A percentile compares a stretch with the other conserved stretches of the same genome.
These are phyloP conservation scores for Fusarium udum DNA, from an alignment of 2,329 filamentous ascomycete species.

Conservation along the genomic window DNA sequence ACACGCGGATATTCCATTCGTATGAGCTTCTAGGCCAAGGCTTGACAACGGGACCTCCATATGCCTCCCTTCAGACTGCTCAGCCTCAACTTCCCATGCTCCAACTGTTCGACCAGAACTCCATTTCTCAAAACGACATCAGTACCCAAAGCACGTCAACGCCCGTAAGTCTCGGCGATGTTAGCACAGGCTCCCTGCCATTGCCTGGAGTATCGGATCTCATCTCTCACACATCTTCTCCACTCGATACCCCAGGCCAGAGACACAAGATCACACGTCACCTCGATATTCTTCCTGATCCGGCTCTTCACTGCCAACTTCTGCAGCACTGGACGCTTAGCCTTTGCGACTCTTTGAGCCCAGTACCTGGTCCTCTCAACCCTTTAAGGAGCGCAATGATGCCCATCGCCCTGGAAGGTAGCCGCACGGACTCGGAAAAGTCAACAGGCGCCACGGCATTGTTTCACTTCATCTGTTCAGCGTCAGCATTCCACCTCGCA, in stretches of 20 bases:
- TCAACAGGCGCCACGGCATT: conserved; percentile 35
- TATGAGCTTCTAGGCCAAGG: conserved; percentile 36
- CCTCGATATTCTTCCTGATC: conserved; percentile 32
- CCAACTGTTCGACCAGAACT: not conserved
- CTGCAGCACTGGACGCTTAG: conserved; percentile 37
- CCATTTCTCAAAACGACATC: not conserved
- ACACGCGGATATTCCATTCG: conserved; percentile 29
- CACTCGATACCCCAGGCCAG: not conserved
- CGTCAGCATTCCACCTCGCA: conserved; percentile 36
- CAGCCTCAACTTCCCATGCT: conserved; percentile 1
- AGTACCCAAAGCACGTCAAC: not conserved
- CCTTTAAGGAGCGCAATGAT: conserved; percentile 38
- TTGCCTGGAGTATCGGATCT: not conserved
- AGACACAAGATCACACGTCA: conserved; percentile 14
- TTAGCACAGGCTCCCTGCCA: not conserved
- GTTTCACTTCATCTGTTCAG: conserved; percentile 41
- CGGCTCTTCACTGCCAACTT: conserved; percentile 33
- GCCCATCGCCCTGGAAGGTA: conserved; percentile 39
- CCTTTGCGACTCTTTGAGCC: conserved; percentile 38
- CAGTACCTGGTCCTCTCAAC: conserved; percentile 34
- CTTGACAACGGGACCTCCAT: not conserved
- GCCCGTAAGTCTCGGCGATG: not conserved
- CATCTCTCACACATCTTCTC: not conserved
- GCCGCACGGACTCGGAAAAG: conserved; percentile 29
- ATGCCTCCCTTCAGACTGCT: not conserved